Conservation (phyloP, 768 basidiomycete genomes). For the Pleurotus tuoliensis region DNA sequence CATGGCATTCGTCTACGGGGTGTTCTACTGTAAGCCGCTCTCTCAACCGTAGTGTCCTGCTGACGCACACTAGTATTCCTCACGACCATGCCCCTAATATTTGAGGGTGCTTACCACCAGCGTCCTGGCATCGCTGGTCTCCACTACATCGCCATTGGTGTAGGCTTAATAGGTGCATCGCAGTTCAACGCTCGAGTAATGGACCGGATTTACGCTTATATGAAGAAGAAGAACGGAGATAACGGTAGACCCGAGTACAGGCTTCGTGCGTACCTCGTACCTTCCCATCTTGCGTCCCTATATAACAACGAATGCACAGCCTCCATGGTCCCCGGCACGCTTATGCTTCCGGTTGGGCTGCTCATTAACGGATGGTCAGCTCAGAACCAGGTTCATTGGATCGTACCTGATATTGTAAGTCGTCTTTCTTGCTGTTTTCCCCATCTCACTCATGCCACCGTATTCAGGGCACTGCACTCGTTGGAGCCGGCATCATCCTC, state of each 20-base stretch:
- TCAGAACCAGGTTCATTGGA: slow-evolving; percentile 57
- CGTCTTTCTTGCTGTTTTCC: neutral
- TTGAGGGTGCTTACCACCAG: slow-evolving; percentile 50
- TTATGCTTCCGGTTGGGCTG: slow-evolving; percentile 62
- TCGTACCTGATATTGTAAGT: slow-evolving; percentile 61
- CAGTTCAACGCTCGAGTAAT: slow-evolving; percentile 54
- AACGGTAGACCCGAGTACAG: slow-evolving; percentile 46
- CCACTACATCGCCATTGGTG: slow-evolving; percentile 68
- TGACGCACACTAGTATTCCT: slow-evolving; percentile 47
- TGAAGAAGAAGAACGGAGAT: slow-evolving; percentile 44
- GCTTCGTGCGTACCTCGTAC: slow-evolving; percentile 29
- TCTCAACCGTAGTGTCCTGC: neutral
- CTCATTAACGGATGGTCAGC: slow-evolving; percentile 71
- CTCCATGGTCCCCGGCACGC: slow-evolving; percentile 52
- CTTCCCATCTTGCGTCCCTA: too few species aligned
- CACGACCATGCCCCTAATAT: slow-evolving; percentile 61
- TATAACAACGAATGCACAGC: slow-evolving; percentile 28
- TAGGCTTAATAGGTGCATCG: slow-evolving; percentile 54
- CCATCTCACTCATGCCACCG: neutral
- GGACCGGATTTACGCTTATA: slow-evolving; percentile 50
- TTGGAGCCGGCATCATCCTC: slow-evolving; percentile 57
- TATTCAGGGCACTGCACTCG: slow-evolving; percentile 48
- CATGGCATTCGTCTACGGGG: slow-evolving; percentile 67
- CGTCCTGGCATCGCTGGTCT: slow-evolving; percentile 56
- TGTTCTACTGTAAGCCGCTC: slow-evolving; percentile 43